Evolutionary conservation across 148 eudicot genomes (phyloP), one percentile per base, ranked within the genome.

Genomic region (Heliosperma pusillum): DNA sequence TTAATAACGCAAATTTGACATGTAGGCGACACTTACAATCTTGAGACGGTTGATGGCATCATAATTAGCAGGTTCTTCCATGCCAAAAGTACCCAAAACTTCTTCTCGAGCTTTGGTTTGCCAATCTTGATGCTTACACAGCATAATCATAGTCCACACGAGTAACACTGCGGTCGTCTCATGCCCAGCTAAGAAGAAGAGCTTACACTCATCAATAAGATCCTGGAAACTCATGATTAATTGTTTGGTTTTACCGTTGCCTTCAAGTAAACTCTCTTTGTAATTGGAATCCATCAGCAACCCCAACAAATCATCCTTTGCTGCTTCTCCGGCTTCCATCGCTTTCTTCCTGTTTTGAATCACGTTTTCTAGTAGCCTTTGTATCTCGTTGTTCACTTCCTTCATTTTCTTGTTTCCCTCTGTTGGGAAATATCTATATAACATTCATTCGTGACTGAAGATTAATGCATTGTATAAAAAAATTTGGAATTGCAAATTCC

Each of bases 181-280:
- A 47, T 80, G 83, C 1, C 86, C 83, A 5, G 86, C 86, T 30
- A 77, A 24, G 79, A 69, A 80, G 81, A 83, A 83, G 5, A 77
- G 58, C 45, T 83, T 83, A 30, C 86, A 83, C 55, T 80, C 86
- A 9, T 74, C 74, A 20, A 80, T 66, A 9, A 83, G 67, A 47
- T 83, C 86, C n/a, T 61, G 58, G n/a, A 71, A 61, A 27, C 69
- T 74, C 79, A 83, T 69, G 8, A 69, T 79, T 52, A 47, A 27
- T 13, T 76, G 36, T 44, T 70, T 27, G 67, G 42, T 75, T 21
- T 29, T 10, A 17, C 74, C 22, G 15, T 53, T 72, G 20, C 63
- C 10, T 42, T 67, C 45, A 40, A 50, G 70, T 36, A 58, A n/a
- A 21, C 71, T 62, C 55, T 79, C 85, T 10, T 27, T 62, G 11